Evolutionary conservation across 495 filamentous ascomycete genomes (phyloP).

Genomic region (Aspergillus diversus): DNA sequence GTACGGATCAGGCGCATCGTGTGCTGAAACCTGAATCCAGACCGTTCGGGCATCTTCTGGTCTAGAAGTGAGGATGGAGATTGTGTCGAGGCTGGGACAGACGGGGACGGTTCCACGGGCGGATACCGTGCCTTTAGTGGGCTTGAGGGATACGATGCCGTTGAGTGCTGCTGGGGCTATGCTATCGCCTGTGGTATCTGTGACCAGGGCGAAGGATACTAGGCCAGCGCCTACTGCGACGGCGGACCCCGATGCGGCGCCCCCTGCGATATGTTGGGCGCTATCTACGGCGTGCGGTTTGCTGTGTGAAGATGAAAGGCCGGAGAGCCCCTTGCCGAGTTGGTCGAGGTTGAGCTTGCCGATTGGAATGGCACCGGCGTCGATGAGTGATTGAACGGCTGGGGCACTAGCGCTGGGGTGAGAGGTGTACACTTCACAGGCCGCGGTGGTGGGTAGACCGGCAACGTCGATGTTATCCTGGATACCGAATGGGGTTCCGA

Average conservation of each 20-base stretch:
- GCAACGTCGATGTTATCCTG: constrained; percentile 5
- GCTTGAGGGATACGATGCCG: not conserved
- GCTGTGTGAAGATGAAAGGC: not conserved
- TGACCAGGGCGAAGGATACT: constrained; percentile 1
- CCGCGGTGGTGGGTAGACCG: not conserved
- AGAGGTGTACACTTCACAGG: not conserved
- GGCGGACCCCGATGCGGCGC: not conserved
- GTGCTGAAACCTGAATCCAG: not conserved
- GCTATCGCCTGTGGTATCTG: constrained; percentile 4
- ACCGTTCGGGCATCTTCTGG: constrained; percentile 2
- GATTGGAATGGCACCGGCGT: not conserved
- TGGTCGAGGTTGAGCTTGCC: constrained; percentile 7
- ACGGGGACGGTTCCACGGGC: not conserved
- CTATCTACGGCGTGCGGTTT: not conserved
- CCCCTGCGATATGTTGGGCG: not conserved
- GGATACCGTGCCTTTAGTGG: not conserved
- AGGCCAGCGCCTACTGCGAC: constrained; percentile 1
- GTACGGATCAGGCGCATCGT: not conserved
- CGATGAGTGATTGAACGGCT: constrained; percentile 1
- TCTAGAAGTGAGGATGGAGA: not conserved
- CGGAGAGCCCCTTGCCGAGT: not conserved
- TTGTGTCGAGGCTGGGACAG: constrained; percentile 4
- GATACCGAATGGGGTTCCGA: constrained; percentile 8
- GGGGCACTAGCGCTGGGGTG: not conserved
- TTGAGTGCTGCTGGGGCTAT: not conserved